Conservation (phyloP, 2,329 filamentous ascomycete genomes). For the Scolecobasidium constrictum region DNA sequence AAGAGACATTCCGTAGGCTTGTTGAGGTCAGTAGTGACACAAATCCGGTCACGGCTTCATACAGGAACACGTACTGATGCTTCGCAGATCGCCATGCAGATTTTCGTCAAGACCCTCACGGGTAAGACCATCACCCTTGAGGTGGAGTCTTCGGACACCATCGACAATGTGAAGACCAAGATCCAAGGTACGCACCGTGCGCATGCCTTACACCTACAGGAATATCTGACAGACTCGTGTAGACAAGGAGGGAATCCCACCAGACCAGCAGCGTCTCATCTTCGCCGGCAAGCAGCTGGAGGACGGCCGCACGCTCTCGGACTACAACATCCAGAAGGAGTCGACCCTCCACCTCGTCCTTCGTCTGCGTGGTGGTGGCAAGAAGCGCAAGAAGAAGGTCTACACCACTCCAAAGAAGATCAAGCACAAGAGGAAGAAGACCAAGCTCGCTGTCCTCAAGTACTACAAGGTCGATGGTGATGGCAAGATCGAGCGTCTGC, state of each 20-base stretch:
- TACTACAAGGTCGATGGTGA: conserved; percentile 99
- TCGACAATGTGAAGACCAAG: conserved; percentile 95
- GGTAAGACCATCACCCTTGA: conserved; percentile 57
- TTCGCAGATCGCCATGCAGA: conserved; percentile 33
- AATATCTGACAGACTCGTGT: not conserved
- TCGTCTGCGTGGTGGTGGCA: conserved; percentile 58
- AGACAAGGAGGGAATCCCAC: conserved; percentile 74
- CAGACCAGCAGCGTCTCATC: conserved; percentile 88
- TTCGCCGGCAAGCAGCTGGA: conserved; percentile 91
- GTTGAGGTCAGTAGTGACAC: conserved; percentile 10
- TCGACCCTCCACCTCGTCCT: conserved; percentile 54
- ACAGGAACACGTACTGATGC: not conserved
- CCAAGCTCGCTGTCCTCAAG: conserved; percentile 99
- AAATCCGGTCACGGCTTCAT: not conserved
- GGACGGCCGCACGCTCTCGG: conserved; percentile 79
- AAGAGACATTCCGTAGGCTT: conserved; percentile 8
- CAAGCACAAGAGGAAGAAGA: conserved; percentile 99
- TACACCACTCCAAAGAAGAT: conserved; percentile 99
- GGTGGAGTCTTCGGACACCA: conserved; percentile 68
- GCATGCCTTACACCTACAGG: not conserved
- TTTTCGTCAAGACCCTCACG: conserved; percentile 54
- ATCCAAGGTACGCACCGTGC: conserved; percentile 51
- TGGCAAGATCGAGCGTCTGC: conserved; percentile 98
- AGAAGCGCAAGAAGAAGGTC: conserved; percentile 99
- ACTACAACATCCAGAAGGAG: conserved; percentile 91